A percentile compares a stretch with the other conserved stretches of the same genome.
These are phyloP conservation scores for Colletotrichum lindemuthianum DNA, from an alignment of 2,329 filamentous ascomycete genomes.

Conservation along the genomic window DNA sequence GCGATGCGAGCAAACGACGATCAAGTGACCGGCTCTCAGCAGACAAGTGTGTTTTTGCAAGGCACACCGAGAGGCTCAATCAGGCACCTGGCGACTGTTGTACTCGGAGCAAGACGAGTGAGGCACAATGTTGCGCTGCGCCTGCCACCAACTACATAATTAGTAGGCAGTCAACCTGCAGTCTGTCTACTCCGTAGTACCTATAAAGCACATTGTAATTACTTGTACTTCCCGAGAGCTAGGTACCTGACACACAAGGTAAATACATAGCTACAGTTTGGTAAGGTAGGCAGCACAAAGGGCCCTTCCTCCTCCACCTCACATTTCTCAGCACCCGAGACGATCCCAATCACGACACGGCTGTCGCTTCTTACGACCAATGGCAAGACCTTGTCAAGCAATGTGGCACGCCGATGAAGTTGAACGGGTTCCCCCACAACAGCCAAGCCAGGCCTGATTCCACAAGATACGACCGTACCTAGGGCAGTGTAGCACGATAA, in stretches of 20 bases:
- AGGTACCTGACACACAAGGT: not conserved
- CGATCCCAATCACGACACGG: slow-evolving; percentile 10
- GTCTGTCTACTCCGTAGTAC: too few relatives aligned
- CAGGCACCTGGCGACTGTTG: not conserved
- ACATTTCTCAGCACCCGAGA: not conserved
- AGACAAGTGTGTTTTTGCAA: slow-evolving; percentile 7
- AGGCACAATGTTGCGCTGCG: slow-evolving; percentile 19
- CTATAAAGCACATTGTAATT: too few relatives aligned
- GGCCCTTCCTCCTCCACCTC: not conserved
- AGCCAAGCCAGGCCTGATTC: not conserved
- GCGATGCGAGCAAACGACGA: not conserved
- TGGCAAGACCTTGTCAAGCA: slow-evolving; percentile 14
- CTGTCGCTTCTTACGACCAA: slow-evolving; percentile 23
- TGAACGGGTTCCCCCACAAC: slow-evolving; percentile 16
- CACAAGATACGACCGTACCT: slow-evolving; percentile 8
- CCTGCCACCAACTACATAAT: slow-evolving; percentile 16
- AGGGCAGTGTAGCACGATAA: slow-evolving; percentile 2
- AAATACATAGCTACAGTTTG: slow-evolving; percentile 9
- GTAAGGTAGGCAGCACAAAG: not conserved
- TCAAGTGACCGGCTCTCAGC: not conserved
- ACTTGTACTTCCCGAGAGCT: not conserved
- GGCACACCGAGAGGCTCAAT: slow-evolving; percentile 18
- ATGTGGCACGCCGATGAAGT: slow-evolving; percentile 24
- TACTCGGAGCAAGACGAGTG: not conserved
- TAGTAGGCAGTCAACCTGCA: not conserved